Evolutionary conservation across 192 early-diverging fungal genomes (phyloP).

Genomic region (Backusella psychrophila): DNA sequence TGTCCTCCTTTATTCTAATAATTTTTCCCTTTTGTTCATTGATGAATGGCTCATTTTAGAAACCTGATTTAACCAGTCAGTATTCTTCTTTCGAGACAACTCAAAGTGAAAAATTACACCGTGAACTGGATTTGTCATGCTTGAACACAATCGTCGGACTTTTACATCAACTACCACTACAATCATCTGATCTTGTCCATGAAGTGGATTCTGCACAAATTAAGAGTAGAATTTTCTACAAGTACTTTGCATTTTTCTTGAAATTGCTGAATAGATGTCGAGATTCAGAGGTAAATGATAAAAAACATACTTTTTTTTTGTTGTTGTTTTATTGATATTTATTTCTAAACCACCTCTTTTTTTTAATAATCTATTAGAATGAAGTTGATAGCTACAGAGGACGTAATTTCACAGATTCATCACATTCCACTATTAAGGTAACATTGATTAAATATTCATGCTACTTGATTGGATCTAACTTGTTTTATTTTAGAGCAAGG

Average conservation of each 20-base stretch:
- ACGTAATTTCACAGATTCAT: neutral
- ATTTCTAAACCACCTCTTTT: neutral
- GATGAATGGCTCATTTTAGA: slow-evolving; percentile 9
- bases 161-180: slow-evolving; percentile 69
- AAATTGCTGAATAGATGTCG: slow-evolving; percentile 68
- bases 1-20: neutral
- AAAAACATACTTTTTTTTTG: neutral
- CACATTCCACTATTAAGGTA: neutral
- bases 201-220: slow-evolving; percentile 59
- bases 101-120: slow-evolving; percentile 63
- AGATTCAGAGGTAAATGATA: slow-evolving; percentile 48
- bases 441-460: neutral
- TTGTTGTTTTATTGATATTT: no score
- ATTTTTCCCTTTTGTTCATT: neutral
- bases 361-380: neutral
- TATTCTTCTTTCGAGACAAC: slow-evolving; percentile 36
- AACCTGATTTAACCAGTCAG: slow-evolving; percentile 18
- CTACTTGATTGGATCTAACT: neutral
- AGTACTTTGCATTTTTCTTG: slow-evolving; percentile 78
- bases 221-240: slow-evolving; percentile 64
- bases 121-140: slow-evolving; percentile 75
- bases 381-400: neutral
- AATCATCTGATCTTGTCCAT: slow-evolving; percentile 56
- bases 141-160: slow-evolving; percentile 74
- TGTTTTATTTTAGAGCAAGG: slow-evolving; percentile 10